These are phyloP conservation scores for Solanum hybrid DNA, from an alignment of 305 asterid genomes.

Conservation along the genomic window DNA sequence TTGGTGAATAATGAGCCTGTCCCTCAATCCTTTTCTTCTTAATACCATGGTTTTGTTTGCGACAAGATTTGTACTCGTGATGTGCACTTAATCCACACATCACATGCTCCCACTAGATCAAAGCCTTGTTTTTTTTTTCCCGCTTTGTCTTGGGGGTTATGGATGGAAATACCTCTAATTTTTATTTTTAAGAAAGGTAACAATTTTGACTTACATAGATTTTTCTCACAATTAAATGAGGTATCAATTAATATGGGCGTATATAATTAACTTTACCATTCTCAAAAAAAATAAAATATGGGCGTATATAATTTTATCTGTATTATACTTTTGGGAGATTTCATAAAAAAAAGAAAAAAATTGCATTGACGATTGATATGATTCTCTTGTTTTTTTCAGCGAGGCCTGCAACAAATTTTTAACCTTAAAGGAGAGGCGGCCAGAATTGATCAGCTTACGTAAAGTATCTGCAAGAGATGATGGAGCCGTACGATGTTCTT, in stretches of 20 bases:
- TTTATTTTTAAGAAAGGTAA: not conserved
- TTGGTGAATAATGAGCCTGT: not conserved
- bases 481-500: conserved; percentile 56
- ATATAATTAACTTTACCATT: not conserved
- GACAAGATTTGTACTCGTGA: not conserved
- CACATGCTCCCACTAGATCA: not conserved
- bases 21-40: not conserved
- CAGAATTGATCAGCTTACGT: conserved; percentile 48
- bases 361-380: not conserved
- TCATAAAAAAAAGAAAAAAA: not conserved
- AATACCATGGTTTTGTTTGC: not conserved
- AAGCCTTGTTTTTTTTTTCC: not conserved
- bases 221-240: not conserved
- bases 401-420: conserved; percentile 72
- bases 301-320: not conserved
- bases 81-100: not conserved
- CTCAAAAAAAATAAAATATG: not conserved
- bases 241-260: not conserved
- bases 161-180: not conserved
- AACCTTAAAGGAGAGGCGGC: conserved; percentile 52
- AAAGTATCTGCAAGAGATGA: conserved; percentile 29
- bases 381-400: conserved; percentile 21
- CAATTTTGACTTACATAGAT: not conserved
- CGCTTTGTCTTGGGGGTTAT: not conserved
- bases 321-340: not conserved